A percentile compares a stretch with the other conserved stretches of the same genome.
Conservation (phyloP, 164 flowering plant species). For the Tetrastigma voinierianum region DNA sequence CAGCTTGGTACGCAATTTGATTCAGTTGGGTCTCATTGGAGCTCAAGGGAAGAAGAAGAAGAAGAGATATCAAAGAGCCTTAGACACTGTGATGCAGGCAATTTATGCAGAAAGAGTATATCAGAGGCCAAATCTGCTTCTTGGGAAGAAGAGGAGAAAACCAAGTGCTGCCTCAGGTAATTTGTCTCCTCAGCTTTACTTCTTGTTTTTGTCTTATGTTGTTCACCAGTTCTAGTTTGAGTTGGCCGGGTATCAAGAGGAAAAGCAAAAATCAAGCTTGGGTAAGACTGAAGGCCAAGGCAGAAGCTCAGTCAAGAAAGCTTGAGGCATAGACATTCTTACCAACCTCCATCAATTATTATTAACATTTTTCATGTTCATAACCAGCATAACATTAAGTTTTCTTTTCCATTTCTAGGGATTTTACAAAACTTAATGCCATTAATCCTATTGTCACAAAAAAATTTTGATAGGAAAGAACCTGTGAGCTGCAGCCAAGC, state of each 20-base stretch:
- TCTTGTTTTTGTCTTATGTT: not conserved
- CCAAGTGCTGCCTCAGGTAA: conserved; percentile 67
- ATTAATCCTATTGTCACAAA: no score
- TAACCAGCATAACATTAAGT: no score
- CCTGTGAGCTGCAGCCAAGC: no score
- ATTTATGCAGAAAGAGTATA: conserved; percentile 28
- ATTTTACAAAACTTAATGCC: no score
- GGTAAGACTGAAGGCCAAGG: conserved; percentile 90
- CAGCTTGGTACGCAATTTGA: conserved; percentile 61
- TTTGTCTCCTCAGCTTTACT: not conserved
- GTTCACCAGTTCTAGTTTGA: conserved; percentile 1
- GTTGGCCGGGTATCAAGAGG: conserved; percentile 80
- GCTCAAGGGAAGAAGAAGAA: conserved; percentile 90
- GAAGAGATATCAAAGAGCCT: conserved; percentile 80
- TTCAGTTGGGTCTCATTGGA: conserved; percentile 68
- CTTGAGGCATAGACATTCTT: conserved; percentile 53
- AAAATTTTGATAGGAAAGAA: no score
- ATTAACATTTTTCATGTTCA: not conserved
- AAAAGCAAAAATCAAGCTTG: conserved; percentile 94
- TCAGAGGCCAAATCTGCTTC: conserved; percentile 48
- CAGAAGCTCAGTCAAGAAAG: conserved; percentile 89
- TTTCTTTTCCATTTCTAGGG: not conserved
- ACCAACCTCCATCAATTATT: not conserved
- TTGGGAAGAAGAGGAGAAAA: conserved; percentile 79
- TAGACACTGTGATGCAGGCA: conserved; percentile 58